Percentiles rank a stretch among this genome's conserved stretches.
Conservation (phyloP, 78 protist genomes). For the Dictyostelium intermedium region DNA sequence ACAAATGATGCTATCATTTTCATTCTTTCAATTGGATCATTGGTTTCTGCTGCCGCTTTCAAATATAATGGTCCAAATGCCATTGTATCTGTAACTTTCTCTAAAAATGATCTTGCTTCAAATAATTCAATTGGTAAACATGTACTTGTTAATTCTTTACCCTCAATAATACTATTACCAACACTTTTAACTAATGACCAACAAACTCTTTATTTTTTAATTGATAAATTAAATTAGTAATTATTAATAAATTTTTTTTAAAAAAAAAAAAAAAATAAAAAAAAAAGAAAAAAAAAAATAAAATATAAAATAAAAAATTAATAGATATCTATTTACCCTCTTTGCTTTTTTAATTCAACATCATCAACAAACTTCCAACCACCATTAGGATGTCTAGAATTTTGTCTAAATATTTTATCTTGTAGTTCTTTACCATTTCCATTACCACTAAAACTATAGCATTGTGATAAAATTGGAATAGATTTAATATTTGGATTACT, state of each 20-base stretch:
- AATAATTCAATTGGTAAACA: constrained; percentile 81
- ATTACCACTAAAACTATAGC: neutral
- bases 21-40: constrained; percentile 72
- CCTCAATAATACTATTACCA: constrained; percentile 76
- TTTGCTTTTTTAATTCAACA: constrained; percentile 56
- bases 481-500: neutral
- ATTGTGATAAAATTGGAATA: neutral
- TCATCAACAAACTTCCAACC: constrained; percentile 74
- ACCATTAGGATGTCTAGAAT: constrained; percentile 43
- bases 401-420: constrained; percentile 67
- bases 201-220: constrained; percentile 54
- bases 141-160: constrained; percentile 63
- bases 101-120: constrained; percentile 86
- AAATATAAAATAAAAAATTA: neutral
- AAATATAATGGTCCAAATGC: constrained; percentile 71
- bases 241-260: neutral
- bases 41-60: constrained; percentile 38
- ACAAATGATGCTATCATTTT: constrained; percentile 49
- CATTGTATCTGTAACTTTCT: constrained; percentile 74
- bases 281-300: neutral
- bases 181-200: constrained; percentile 73
- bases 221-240: too few species aligned
- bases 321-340: constrained; percentile 30
- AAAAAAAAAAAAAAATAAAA: neutral
- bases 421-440: constrained; percentile 61